A percentile compares a stretch with the other conserved stretches of the same genome.
These are phyloP conservation scores for Fusarium oligoseptatum DNA, from an alignment of 2,329 filamentous ascomycete species.

Conservation along the genomic window DNA sequence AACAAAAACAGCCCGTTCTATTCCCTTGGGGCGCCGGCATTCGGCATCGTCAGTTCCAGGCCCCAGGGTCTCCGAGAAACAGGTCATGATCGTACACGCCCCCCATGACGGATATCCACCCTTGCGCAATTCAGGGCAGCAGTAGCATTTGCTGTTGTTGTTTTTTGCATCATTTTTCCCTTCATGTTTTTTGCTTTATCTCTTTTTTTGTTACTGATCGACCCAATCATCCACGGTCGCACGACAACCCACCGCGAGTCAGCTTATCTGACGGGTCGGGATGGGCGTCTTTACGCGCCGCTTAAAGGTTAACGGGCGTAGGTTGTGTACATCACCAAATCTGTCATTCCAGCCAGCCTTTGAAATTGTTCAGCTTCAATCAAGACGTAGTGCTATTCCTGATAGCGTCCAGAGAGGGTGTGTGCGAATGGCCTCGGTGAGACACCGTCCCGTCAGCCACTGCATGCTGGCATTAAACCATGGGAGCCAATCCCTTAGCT, in stretches of 20 bases:
- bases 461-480: constrained; percentile 7
- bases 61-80: not conserved
- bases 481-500: constrained; percentile 2
- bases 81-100: constrained; percentile 17
- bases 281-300: constrained; percentile 10
- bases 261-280: constrained; percentile 40
- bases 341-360: constrained; percentile 1
- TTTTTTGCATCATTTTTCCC: not conserved
- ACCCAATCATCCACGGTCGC: constrained; percentile 31
- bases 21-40: constrained; percentile 23
- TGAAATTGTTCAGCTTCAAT: not conserved
- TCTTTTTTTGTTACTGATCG: constrained; percentile 7
- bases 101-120: not conserved
- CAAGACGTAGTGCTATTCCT: not conserved
- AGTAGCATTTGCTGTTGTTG: not conserved
- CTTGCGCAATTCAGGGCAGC: not conserved
- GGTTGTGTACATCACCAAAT: not conserved
- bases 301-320: constrained; percentile 6
- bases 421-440: constrained; percentile 23
- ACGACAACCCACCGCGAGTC: constrained; percentile 38
- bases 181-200: not conserved
- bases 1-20: constrained; percentile 3
- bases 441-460: constrained; percentile 2
- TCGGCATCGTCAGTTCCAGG: constrained; percentile 29
- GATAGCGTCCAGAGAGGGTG: not conserved